Evolutionary conservation across 2,329 filamentous ascomycete genomes (phyloP), one percentile per base, ranked within the genome.

Genomic region (Cytospora piceae): DNA sequence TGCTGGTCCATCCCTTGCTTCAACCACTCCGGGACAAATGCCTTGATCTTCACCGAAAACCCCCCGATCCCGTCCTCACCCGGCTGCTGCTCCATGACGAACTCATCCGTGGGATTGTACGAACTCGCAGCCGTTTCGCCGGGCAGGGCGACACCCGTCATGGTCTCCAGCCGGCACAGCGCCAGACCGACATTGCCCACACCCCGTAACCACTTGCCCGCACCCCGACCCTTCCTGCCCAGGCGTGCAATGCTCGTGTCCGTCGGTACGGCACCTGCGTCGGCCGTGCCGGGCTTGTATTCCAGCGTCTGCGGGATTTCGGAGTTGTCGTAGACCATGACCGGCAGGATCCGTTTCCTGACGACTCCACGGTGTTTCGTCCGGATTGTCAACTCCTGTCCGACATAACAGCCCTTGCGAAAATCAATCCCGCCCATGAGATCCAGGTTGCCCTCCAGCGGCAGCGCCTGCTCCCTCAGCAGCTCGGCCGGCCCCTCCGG

Each of bases 301-400:
- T 78, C 76, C 39, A 89, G 77, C 7, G 69, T 69, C 52, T 75
- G 71, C 14, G 82, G 75, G 22, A 29, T 46, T 8, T 37, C 39
- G 24, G 75, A 71, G 7, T 75, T 76, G 8, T 79, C 80, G 75
- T 94, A 95, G 20, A 97, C 73, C 69, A 90, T 79, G 39, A 94
- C 88, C 0, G 95, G 95, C 61, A 99, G 77, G 58, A 98, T 87
- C 58, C 95, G 85, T 82, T 97, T 97, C 68, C 95, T 85, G 51
- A 99, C 92, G 20, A 99, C 92, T 27, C 95, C 95, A 15, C 91
- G 94, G 78, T 99, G 95, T 75, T 94, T 90, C 1, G 95, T 99
- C 52, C 95, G 90, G 70, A 98, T 97, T 1, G 95, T 98, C 69
- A 99, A 84, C 77, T 99, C 95, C 78, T 99, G 95, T 0, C 95